These are phyloP conservation scores for Thoreauomyces humboldtii DNA, from an alignment of 192 early-diverging fungal species.

Conservation along the genomic window DNA sequence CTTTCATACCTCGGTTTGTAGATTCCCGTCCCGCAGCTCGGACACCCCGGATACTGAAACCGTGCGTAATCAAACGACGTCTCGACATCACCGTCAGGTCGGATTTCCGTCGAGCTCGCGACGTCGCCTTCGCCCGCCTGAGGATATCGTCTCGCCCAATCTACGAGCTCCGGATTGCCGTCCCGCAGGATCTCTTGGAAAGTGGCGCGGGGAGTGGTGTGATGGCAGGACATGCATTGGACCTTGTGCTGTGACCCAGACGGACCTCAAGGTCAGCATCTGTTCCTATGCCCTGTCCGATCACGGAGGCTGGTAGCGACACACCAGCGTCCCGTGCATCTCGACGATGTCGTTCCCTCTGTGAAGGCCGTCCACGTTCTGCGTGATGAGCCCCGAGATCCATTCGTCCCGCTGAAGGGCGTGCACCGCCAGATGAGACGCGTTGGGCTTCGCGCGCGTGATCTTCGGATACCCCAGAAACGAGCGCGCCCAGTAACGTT, in stretches of 20 bases:
- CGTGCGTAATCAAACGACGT: constrained; percentile 49
- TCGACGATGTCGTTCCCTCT: constrained; percentile 63
- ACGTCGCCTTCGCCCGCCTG: constrained; percentile 29
- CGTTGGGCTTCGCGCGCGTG: constrained; percentile 67
- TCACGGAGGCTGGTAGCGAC: too few relatives aligned
- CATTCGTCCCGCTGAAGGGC: constrained; percentile 48
- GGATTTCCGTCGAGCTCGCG: constrained; percentile 45
- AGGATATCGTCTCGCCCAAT: constrained; percentile 37
- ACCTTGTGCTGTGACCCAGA: constrained; percentile 49
- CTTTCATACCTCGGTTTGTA: constrained; percentile 44
- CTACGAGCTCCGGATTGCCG: constrained; percentile 68
- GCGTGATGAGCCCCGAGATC: constrained; percentile 68
- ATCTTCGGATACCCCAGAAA: constrained; percentile 80
- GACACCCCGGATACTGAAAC: constrained; percentile 75
- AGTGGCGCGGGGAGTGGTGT: constrained; percentile 46
- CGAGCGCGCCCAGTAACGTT: constrained; percentile 90
- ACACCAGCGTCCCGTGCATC: constrained; percentile 76
- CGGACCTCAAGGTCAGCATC: not conserved
- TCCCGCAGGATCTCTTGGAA: constrained; percentile 68
- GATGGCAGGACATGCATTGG: constrained; percentile 68
- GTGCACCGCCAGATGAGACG: constrained; percentile 63
- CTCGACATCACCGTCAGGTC: constrained; percentile 83
- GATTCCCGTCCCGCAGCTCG: constrained; percentile 57
- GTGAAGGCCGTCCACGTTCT: constrained; percentile 91
- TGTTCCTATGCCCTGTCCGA: not conserved